Evolutionary conservation across 1,284 basidiomycete species (phyloP).

Genomic region (Naganishia cerealis): DNA sequence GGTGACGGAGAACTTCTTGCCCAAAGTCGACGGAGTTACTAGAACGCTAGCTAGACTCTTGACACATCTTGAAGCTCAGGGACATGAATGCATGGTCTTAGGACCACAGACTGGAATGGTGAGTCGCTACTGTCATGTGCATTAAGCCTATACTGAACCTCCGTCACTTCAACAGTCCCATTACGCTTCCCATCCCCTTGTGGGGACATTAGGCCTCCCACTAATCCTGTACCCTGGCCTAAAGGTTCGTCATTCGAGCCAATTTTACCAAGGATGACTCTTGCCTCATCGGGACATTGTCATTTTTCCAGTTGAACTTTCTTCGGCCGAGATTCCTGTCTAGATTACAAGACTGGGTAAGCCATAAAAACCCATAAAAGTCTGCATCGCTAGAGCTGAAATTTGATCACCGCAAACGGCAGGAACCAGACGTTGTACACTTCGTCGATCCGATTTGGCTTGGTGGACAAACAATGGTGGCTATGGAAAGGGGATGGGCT

Average conservation of each 20-base stretch:
- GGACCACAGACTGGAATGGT: slow-evolving; percentile 60
- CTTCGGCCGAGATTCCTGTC: slow-evolving; percentile 59
- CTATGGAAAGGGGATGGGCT: slow-evolving; percentile 55
- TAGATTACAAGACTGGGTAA: slow-evolving; percentile 54
- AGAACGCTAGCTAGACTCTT: slow-evolving; percentile 60
- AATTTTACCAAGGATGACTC: neutral
- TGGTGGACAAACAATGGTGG: slow-evolving; percentile 56
- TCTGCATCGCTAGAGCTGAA: neutral
- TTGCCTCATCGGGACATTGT: no score
- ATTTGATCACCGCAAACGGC: neutral
- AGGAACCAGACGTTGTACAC: slow-evolving; percentile 60
- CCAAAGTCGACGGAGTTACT: slow-evolving; percentile 62
- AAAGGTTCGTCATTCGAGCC: slow-evolving; percentile 43
- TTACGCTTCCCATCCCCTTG: slow-evolving; percentile 60
- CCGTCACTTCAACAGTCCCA: slow-evolving; percentile 43
- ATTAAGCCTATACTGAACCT: neutral
- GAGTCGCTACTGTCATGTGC: slow-evolving; percentile 33
- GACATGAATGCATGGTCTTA: slow-evolving; percentile 60
- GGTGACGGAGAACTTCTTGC: slow-evolving; percentile 60
- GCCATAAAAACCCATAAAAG: neutral
- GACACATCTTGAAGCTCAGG: slow-evolving; percentile 59
- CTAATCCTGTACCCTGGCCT: slow-evolving; percentile 60
- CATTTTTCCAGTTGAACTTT: slow-evolving; percentile 57
- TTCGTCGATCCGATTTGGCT: slow-evolving; percentile 62
- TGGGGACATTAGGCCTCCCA: slow-evolving; percentile 61